Evolutionary conservation across 2,329 filamentous ascomycete genomes (phyloP), one percentile per base, ranked within the genome.

Genomic region (Pochonia chlamydosporia): DNA sequence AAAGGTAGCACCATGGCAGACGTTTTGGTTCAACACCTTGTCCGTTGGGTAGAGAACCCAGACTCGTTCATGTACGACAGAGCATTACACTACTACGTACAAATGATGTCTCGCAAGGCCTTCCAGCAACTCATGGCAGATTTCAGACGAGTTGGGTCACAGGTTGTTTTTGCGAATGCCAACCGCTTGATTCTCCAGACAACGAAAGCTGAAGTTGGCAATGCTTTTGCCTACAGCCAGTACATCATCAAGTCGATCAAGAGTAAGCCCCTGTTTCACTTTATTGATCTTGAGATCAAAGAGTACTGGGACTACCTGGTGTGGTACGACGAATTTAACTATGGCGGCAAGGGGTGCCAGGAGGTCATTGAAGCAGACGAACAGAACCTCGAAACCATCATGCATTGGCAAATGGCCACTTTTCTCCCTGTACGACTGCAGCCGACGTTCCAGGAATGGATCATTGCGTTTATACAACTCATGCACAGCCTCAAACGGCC

Each of bases 301-400:
- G 93, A 99, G 63, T 99, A 96, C 67, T 99, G 93, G 93, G 93
- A 99, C 65, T 97, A 96, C 59, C 81, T 99, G 0, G 84, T 96
- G 4, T 99, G 93, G 93, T 97, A 97, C 56, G 93, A 99, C 57
- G 89, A 96, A 67, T 96, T 92, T 75, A 99, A 99, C 72, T 97
- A 97, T 59, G 95, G 93, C 47, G 93, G 93, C 51, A 95, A 95
- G 60, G 93, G 88, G 4, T 96, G 89, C 55, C 81, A 85, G 43
- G 81, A 93, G 58, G 87, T 96, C 3, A 76, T 86, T 7, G 89
- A 92, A 57, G 67, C 69, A 5, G 73, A 79, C 4, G 82, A 86
- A 39, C 90, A 96, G 62, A 77, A 81, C 3, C 77, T 97, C 13
- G 87, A 96, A 58, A 93, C 87, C 10, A 82, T 99, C 59, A 97